Evolutionary conservation across 768 basidiomycete species (phyloP).

Genomic region (Pleurotus eryngii): DNA sequence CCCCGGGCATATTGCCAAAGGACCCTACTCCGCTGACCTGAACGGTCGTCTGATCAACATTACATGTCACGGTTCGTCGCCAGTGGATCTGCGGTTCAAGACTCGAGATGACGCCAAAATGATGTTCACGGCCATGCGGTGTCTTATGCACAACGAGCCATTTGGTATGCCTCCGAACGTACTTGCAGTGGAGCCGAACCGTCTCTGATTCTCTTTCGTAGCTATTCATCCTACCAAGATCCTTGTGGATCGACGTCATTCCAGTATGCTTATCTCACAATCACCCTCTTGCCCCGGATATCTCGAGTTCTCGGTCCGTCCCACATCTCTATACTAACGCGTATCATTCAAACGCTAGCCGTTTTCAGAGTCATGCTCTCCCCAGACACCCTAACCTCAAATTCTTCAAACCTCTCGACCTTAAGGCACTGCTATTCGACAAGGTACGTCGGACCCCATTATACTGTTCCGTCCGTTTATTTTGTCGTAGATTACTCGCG

Average conservation of each 20-base stretch:
- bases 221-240: background rate
- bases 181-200: background rate
- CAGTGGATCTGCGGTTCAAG: background rate
- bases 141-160: background rate
- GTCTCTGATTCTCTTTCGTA: background rate
- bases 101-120: slow-evolving; percentile 1
- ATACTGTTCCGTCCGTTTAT: background rate
- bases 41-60: slow-evolving; percentile 1
- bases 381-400: slow-evolving; percentile 3
- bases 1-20: slow-evolving; percentile 3
- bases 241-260: background rate
- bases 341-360: background rate
- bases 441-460: background rate
- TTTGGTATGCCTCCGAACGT: background rate
- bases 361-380: background rate
- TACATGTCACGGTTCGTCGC: background rate
- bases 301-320: slow-evolving; percentile 1
- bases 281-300: background rate
- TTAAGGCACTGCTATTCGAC: background rate
- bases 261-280: slow-evolving; percentile 2
- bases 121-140: background rate
- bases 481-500: background rate
- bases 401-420: background rate
- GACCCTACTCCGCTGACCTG: slow-evolving; percentile 2
- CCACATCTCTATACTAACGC: background rate